Base-by-base conservation (phyloP, 1,284 basidiomycete species). In the Trametes pubescens region DNA sequence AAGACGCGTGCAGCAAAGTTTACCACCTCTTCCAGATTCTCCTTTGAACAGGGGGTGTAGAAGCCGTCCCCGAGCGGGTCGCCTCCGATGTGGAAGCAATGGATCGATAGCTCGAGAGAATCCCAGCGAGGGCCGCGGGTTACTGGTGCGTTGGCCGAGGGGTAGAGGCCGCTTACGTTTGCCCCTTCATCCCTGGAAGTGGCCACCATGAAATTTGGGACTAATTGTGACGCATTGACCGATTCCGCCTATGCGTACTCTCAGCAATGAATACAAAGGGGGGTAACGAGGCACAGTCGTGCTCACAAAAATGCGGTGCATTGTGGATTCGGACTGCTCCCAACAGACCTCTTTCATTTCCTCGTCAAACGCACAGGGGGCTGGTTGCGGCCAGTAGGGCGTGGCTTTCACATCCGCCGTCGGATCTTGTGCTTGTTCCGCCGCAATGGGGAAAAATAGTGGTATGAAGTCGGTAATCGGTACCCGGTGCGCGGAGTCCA, bases 141-240 rank as follows among this genome's bases (percentile, higher is more conserved):
- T 7, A 6, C 8, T 1, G 38, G 29, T 5, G 10, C 14, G 7
- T 10, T 18, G 18, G 18, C 14, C 8, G 11, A n/a, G 22, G 40
- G 38, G 54, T 62, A 62, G 21, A 62, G 54, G 0, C 54, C 60
- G 9, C 52, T 51, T 10, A 57, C 29, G 22, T 24, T 13, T 6
- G 32, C 10, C 4, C 51, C 35, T 6, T 46, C 38, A 32, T 57
- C 54, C 7, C 14, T 7, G 9, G 38, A 26, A 11, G 22, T 32
- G 3, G 44, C 38, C 8, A 52, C 38, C 4, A 26, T 34, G 32
- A 46, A 13, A 7, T 29, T 32, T 4, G 40, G 54, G 14, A 48
- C 49, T 9, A 57, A 4, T 7, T 11, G 4, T 1, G 48, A 48
- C 9, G 37, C 32, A 32, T 62, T 62, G 29, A 62, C 40, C 10